Evolutionary conservation across 768 basidiomycete genomes (phyloP), one percentile per base, ranked within the genome.

Genomic region (Leccinum fibrillosum): DNA sequence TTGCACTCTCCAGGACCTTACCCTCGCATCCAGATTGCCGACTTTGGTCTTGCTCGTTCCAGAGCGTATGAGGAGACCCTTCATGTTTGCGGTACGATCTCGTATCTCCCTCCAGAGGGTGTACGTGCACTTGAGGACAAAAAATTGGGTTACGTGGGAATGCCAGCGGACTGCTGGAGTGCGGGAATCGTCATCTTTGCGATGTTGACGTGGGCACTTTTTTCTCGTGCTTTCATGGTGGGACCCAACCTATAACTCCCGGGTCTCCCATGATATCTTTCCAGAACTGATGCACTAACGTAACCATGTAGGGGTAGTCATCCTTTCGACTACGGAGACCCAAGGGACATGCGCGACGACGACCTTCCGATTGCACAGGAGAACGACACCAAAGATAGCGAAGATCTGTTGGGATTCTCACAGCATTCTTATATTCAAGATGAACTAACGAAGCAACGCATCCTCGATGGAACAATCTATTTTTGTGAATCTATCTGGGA

Each of bases 161-260:
- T 92, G 86, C 89, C 90, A n/a, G 82, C 90, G 3, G 92, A 94
- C 71, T 93, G 91, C 65, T 94, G 92, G 92, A 92, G 91, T 63
- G 82, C 88, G 12, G 92, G 92, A 5, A 82, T 92, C 5, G 85
- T 90, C 53, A 73, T 93, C 53, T 92, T 86, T 62, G 85, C 91
- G 56, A 93, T 93, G 90, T 76, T 94, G 51, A 81, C 83, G 92
- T 93, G 74, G 59, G 89, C 80, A 42, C 30, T 44, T 45, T 54
- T 52, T 35, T 37, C 30, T 60, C n/a, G 4, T 28, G 25, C n/a
- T 23, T 62, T 44, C 32, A 13, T 32, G 10, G 32, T 30, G 10
- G 32, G 30, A 35, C 30, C 30, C 4, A 54, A 8, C 47, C 7
- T 52, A 5, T 49, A 55, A 52, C 57, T 35, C 17, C 39, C 47